phyloP scores from a whole-genome alignment of 2,329 filamentous ascomycete genomes.

The Elsinoe necatrix region DNA sequence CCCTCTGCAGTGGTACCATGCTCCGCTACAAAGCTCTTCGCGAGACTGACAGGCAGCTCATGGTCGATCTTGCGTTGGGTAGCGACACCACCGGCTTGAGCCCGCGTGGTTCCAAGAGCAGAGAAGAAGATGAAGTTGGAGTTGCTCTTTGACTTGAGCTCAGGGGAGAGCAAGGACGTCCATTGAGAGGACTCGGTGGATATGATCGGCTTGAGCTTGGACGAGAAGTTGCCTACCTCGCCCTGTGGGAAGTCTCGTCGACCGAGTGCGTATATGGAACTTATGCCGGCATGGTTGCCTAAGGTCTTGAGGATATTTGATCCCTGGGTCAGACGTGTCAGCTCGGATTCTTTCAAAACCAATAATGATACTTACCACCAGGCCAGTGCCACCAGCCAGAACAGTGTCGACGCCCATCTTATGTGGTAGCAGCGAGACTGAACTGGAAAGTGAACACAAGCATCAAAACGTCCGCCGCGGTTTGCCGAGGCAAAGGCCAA shows the following conservation, averaged over 20 bases:
- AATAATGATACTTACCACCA: slow-evolving; percentile 38
- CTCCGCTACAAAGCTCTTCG: slow-evolving; percentile 34
- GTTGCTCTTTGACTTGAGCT: slow-evolving; percentile 44
- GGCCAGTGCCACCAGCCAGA: slow-evolving; percentile 58
- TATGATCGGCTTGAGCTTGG: slow-evolving; percentile 57
- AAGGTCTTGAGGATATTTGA: slow-evolving; percentile 61
- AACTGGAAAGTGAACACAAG: neutral
- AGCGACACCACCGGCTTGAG: slow-evolving; percentile 62
- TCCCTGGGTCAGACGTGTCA: slow-evolving; percentile 46
- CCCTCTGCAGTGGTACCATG: slow-evolving; percentile 49
- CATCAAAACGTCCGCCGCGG: neutral
- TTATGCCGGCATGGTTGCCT: slow-evolving; percentile 46
- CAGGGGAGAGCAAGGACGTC: slow-evolving; percentile 33
- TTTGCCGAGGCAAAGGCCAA: neutral
- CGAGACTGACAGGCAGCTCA: slow-evolving; percentile 74
- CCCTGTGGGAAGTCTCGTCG: slow-evolving; percentile 51
- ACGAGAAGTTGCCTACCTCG: slow-evolving; percentile 31
- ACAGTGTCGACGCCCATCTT: slow-evolving; percentile 27
- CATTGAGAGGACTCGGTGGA: slow-evolving; percentile 62
- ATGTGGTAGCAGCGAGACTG: neutral
- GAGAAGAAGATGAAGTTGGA: slow-evolving; percentile 55
- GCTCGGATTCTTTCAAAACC: slow-evolving; percentile 3
- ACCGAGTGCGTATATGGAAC: slow-evolving; percentile 54
- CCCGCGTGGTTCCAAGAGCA: slow-evolving; percentile 70
- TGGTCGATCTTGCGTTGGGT: slow-evolving; percentile 83